Evolutionary conservation across 2,329 filamentous ascomycete genomes (phyloP), one percentile per base, ranked within the genome.

Genomic region (Trichoderma lentiforme): DNA sequence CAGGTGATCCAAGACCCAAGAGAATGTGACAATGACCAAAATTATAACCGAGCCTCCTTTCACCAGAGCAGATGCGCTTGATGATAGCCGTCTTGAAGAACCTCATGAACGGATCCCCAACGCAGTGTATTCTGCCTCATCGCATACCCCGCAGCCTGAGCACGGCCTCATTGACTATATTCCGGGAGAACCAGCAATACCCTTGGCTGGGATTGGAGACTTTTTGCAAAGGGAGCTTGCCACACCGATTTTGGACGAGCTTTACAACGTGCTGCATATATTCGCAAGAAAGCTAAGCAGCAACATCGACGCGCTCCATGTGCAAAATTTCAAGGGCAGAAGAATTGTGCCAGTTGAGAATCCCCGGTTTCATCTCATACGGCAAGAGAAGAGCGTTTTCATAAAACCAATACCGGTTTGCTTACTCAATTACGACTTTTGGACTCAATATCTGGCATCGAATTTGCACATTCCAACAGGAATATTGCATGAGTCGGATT

Each of bases 51-150:
- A 51, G 1, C n/a, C 43, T 21, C 43, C n/a, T 4, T 51, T 51
- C 0, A 12, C 0, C 3, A 51, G n/a, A 51, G 2, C 43, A 21
- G 43, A 51, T 51, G 43, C 43, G n/a, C 43, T 51, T 12, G 43
- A 51, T 51, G 9, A 51, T 12, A 21, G 43, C n/a, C 43, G 43
- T 51, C 9, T 51, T 12, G 9, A 12, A 21, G 43, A 51, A 6
- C 6, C n/a, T 21, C n/a, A 3, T 1, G 9, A 21, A 5, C 43
- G 5, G 4, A 4, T 12, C 43, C 18, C 2, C 9, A 21, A 12
- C 9, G n/a, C 43, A 21, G 43, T 3, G 5, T 51, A 1, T 21
- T 1, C 8, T 0, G n/a, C 4, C n/a, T 21, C 43, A 21, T 0
- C n/a, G 4, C n/a, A 51, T 21, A 51, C 43, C 43, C 43, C 43